These are phyloP conservation scores for Aspergillus pseudotamarii DNA, from an alignment of 2,329 filamentous ascomycete genomes.

Conservation along the genomic window DNA sequence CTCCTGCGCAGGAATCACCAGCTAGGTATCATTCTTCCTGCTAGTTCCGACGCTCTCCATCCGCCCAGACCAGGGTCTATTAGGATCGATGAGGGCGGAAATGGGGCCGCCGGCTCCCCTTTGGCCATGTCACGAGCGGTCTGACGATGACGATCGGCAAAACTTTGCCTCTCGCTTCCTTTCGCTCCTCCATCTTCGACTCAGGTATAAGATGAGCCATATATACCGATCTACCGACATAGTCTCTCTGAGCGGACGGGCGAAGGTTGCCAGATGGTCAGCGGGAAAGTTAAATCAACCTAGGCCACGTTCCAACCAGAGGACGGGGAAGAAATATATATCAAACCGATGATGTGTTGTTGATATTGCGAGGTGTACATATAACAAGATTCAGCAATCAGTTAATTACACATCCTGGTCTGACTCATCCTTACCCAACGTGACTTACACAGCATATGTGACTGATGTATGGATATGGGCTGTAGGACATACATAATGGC, in stretches of 20 bases:
- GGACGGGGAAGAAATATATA: constrained; percentile 1
- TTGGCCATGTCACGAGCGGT: constrained; percentile 21
- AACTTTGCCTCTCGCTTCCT: constrained; percentile 14
- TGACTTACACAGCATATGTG: constrained; percentile 6
- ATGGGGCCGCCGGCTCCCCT: constrained; percentile 8
- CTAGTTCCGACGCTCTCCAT: constrained; percentile 5
- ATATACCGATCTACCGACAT: background rate
- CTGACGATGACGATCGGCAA: constrained; percentile 22
- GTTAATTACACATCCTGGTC: constrained; percentile 5
- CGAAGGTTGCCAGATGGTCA: background rate
- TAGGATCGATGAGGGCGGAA: constrained; percentile 6
- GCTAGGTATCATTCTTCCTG: constrained; percentile 1
- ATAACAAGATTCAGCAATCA: background rate
- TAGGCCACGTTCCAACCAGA: background rate
- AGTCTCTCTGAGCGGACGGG: background rate
- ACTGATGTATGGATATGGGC: constrained; percentile 7
- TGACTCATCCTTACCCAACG: constrained; percentile 4
- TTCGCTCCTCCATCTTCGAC: background rate
- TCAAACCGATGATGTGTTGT: background rate
- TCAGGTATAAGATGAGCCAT: background rate
- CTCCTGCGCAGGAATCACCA: constrained; percentile 2
- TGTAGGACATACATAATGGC: constrained; percentile 1
- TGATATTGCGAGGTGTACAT: background rate
- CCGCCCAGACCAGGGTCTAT: constrained; percentile 12
- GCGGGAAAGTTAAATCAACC: background rate